Percentiles rank a stretch among this genome's conserved stretches.
These are phyloP conservation scores for Teunomyces tritomae DNA, from an alignment of 805 yeast species.

Conservation along the genomic window DNA sequence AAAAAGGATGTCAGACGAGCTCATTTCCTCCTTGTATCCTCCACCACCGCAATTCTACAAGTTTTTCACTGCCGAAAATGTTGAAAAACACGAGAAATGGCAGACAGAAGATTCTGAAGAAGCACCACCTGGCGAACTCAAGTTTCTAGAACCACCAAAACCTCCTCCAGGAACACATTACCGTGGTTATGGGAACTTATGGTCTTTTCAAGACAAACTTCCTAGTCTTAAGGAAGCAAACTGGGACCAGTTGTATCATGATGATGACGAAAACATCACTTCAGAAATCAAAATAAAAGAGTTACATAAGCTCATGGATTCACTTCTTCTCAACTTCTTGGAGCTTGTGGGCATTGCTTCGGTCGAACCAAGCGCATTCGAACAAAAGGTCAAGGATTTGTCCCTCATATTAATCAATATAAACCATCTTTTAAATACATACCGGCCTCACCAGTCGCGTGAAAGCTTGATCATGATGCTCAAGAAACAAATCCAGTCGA, in stretches of 20 bases:
- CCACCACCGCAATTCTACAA: slow-evolving; percentile 88
- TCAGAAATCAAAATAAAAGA: slow-evolving; percentile 59
- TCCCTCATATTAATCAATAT: slow-evolving; percentile 80
- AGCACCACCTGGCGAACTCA: slow-evolving; percentile 44
- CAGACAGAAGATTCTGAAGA: slow-evolving; percentile 9
- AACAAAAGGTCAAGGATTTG: slow-evolving; percentile 69
- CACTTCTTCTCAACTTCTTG: slow-evolving; percentile 73
- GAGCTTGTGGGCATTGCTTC: slow-evolving; percentile 79
- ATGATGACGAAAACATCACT: slow-evolving; percentile 34
- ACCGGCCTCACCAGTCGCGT: slow-evolving; percentile 92
- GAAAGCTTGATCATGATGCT: slow-evolving; percentile 79
- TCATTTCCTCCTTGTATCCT: slow-evolving; percentile 75
- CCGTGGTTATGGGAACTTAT: slow-evolving; percentile 84
- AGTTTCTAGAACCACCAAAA: slow-evolving; percentile 62
- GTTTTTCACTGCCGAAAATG: slow-evolving; percentile 69
- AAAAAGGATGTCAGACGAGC: slow-evolving; percentile 21
- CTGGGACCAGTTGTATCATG: slow-evolving; percentile 64
- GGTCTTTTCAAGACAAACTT: slow-evolving; percentile 78
- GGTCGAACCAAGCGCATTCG: slow-evolving; percentile 62
- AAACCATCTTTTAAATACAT: slow-evolving; percentile 87
- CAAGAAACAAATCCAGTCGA: slow-evolving; percentile 66
- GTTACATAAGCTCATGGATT: slow-evolving; percentile 74
- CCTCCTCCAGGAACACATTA: slow-evolving; percentile 65
- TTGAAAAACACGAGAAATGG: slow-evolving; percentile 40
- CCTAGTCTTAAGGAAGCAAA: slow-evolving; percentile 78